phyloP scores from a whole-genome alignment of 2,329 filamentous ascomycete genomes.

The Aspergillus pseudotamarii region DNA sequence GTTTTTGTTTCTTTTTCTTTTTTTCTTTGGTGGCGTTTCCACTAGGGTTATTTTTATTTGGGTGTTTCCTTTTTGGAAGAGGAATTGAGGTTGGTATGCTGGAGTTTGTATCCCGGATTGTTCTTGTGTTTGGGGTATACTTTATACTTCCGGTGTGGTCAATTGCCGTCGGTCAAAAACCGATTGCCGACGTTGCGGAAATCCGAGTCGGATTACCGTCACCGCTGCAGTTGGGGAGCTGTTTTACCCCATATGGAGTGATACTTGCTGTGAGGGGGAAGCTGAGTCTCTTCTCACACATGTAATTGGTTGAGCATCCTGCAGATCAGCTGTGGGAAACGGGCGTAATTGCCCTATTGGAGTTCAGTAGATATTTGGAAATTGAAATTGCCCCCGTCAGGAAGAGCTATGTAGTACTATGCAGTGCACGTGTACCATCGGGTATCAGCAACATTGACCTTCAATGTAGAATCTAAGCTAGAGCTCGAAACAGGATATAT shows the following conservation, averaged over 20 bases:
- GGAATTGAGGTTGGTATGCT: not conserved
- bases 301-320: not conserved
- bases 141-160: not conserved
- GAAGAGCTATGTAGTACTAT: no score
- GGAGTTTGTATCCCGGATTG: no score
- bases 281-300: not conserved
- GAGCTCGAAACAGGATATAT: not conserved
- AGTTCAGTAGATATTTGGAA: not conserved
- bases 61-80: not conserved
- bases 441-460: not conserved
- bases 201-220: not conserved
- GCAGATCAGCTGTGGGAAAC: not conserved
- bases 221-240: not conserved
- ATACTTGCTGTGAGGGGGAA: not conserved
- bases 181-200: slow-evolving; percentile 3
- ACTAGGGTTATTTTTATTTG: not conserved
- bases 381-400: no score
- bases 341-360: not conserved
- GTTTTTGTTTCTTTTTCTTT: not conserved
- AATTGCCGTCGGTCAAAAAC: slow-evolving; percentile 3
- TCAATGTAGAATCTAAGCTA: not conserved
- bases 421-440: no score
- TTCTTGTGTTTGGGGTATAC: not conserved
- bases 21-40: not conserved
- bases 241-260: not conserved